These are phyloP conservation scores for Trichoderma hamatum DNA, from an alignment of 2,329 filamentous ascomycete species.

Conservation along the genomic window DNA sequence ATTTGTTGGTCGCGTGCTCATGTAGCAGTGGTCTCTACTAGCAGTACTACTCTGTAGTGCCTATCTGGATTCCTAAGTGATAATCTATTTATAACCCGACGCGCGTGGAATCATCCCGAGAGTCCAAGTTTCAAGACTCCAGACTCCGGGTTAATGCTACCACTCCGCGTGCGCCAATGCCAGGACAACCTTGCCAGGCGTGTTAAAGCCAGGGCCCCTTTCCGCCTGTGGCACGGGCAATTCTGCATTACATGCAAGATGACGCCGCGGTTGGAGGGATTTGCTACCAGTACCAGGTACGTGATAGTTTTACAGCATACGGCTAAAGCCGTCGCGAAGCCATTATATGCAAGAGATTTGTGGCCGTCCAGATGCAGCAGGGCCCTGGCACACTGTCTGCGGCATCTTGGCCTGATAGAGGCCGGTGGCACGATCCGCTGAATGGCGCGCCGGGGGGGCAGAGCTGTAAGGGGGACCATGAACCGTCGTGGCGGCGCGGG, in stretches of 20 bases:
- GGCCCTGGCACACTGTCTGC: background rate
- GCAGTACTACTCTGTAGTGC: background rate
- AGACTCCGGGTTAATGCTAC: background rate
- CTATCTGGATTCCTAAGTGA: background rate
- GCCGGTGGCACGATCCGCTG: background rate
- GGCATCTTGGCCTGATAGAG: background rate
- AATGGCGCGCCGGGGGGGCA: background rate
- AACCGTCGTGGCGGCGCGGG: background rate
- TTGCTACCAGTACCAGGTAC: background rate
- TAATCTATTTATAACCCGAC: background rate
- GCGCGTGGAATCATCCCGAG: background rate
- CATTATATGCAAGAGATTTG: background rate
- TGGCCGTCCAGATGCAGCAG: background rate
- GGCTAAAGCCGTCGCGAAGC: background rate
- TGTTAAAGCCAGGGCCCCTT: background rate
- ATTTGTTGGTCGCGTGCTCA: background rate
- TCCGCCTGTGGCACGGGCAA: background rate
- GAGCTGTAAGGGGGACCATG: background rate
- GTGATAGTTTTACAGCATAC: background rate
- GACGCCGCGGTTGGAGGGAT: background rate
- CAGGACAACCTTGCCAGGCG: background rate
- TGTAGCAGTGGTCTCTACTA: background rate
- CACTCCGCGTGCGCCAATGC: background rate
- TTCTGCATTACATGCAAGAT: background rate
- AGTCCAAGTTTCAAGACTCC: background rate